Evolutionary conservation across 2,329 filamentous ascomycete genomes (phyloP), one percentile per base, ranked within the genome.

Genomic region (Curvularia lunata): DNA sequence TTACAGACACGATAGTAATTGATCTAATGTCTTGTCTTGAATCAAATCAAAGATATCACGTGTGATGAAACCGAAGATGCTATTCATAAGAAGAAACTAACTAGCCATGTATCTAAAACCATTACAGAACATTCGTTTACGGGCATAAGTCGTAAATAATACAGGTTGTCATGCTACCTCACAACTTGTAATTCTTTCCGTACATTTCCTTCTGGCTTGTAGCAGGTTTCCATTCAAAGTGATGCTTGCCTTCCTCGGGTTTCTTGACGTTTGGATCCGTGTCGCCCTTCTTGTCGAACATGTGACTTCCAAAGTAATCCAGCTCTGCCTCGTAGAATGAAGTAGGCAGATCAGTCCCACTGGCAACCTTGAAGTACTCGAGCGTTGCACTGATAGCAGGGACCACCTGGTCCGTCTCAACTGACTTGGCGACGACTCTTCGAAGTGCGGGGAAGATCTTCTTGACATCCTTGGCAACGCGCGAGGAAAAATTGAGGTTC

Each of bases 251-350:
- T 62, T 84, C 86, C 60, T 76, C 77, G 1, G 85, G 80, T 56
- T 80, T 66, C 54, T 67, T 70, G 19, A 71, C 75, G 1, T 83
- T 81, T 2, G 81, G 77, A 48, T 79, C 80, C 62, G 74, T 69
- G 30, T 87, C 84, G 1, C 80, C 81, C 62, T 83, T 83, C 60
- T 82, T 78, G 68, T 90, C 86, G 69, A 85, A 91, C 77, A 84
- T 85, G 72, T 91, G 88, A 37, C 83, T 81, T 0, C 88, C 88
- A 70, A 91, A 91, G 67, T 86, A 90, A 69, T 91, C 88, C 71
- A 91, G 77, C 77, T 91, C 83, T 0, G 88, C 88, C 74, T 91
- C 88, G 77, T 88, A 87, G 68, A 91, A 90, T 55, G 84, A 82
- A 4, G 87, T 90, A 0, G 88, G 88, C 30, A 91, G 72, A 57